Evolutionary conservation across 179 eudicot genomes (phyloP).

Genomic region (Beta macrorhiza): DNA sequence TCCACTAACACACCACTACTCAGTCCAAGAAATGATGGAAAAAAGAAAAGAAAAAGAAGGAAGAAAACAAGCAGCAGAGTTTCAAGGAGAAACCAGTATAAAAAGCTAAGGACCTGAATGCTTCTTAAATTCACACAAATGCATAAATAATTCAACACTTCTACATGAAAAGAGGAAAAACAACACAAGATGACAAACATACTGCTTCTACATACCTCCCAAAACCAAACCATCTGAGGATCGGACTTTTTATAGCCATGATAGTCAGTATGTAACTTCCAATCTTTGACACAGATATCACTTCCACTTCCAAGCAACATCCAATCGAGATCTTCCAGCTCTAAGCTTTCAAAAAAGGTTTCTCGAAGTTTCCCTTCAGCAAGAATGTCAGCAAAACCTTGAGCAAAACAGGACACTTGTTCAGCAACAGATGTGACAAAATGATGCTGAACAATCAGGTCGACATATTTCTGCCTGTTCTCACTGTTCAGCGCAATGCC

Average conservation of each 20-base stretch:
- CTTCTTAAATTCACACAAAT: background rate
- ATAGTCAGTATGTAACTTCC: slow-evolving; percentile 88
- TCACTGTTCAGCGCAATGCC: slow-evolving; percentile 57
- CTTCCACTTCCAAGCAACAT: slow-evolving; percentile 77
- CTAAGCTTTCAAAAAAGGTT: slow-evolving; percentile 62
- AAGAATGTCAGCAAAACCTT: slow-evolving; percentile 79
- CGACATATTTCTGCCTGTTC: slow-evolving; percentile 68
- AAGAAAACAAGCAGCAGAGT: background rate
- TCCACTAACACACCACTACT: background rate
- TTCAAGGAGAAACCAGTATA: background rate
- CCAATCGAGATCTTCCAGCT: slow-evolving; percentile 76
- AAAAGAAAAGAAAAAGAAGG: background rate
- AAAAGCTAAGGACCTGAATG: background rate
- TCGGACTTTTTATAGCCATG: slow-evolving; percentile 69
- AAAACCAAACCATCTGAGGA: slow-evolving; percentile 81
- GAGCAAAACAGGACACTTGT: slow-evolving; percentile 61
- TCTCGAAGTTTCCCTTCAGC: slow-evolving; percentile 22
- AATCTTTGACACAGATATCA: slow-evolving; percentile 73
- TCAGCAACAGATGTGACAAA: slow-evolving; percentile 60
- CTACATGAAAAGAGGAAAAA: background rate
- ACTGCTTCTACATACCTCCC: slow-evolving; percentile 70
- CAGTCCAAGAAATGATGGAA: background rate
- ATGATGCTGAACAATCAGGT: slow-evolving; percentile 58
- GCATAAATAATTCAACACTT: background rate
- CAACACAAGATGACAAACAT: background rate